Evolutionary conservation across 768 basidiomycete species (phyloP).

Genomic region (Chalciporus sphaerocephalus): DNA sequence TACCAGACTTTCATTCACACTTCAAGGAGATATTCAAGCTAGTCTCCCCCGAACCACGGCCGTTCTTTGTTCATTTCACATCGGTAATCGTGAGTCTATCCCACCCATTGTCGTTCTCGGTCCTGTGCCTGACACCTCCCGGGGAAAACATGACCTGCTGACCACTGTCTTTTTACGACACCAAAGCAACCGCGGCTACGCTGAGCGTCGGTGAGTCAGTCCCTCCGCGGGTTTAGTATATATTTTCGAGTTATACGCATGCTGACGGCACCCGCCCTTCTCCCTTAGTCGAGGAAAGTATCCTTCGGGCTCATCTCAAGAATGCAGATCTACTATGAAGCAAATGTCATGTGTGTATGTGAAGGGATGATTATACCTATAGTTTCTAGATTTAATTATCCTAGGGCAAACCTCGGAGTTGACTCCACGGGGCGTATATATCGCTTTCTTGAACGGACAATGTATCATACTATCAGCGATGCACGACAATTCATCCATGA

Average conservation of each 20-base stretch:
- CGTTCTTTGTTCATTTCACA: constrained; percentile 70
- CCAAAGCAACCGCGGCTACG: constrained; percentile 67
- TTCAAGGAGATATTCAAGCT: constrained; percentile 70
- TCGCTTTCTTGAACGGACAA: not conserved
- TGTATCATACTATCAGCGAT: not conserved
- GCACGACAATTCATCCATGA: too few species aligned
- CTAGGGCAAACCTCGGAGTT: not conserved
- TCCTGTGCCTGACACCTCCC: constrained; percentile 5
- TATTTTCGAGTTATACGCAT: constrained; percentile 3
- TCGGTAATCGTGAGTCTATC: constrained; percentile 63
- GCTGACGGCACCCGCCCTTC: not conserved
- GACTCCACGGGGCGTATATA: not conserved
- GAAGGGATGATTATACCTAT: constrained; percentile 1
- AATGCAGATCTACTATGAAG: constrained; percentile 64
- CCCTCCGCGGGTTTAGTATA: not conserved
- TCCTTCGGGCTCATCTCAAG: constrained; percentile 65
- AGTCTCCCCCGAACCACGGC: constrained; percentile 58
- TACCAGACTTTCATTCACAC: constrained; percentile 70
- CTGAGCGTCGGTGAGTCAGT: constrained; percentile 55
- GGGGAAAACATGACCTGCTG: constrained; percentile 5
- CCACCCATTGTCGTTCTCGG: not conserved
- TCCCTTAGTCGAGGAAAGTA: constrained; percentile 61
- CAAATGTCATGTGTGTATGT: constrained; percentile 1
- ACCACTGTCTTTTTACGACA: constrained; percentile 49
- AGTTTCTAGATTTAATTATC: not conserved